Percentiles rank a stretch among this genome's conserved stretches.
phyloP scores from a whole-genome alignment of 192 early-diverging fungal genomes.

The Allomyces arbusculus region DNA sequence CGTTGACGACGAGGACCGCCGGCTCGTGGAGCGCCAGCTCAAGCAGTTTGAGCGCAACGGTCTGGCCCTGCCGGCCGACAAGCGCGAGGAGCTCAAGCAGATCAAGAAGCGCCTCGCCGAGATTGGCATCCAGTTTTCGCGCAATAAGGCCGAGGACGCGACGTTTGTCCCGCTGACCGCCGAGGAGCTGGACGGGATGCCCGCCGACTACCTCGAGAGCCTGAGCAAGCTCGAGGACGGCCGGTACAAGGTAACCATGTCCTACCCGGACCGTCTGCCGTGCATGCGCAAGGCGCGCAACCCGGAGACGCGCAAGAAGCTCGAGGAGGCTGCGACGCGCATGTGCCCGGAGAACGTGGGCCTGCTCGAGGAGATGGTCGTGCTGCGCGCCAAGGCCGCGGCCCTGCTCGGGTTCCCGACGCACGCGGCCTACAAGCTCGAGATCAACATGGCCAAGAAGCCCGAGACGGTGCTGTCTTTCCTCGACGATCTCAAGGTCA shows the following conservation, averaged over 20 bases:
- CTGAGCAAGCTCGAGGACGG: conserved; percentile 3
- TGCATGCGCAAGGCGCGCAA: conserved; percentile 9
- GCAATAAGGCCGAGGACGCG: conserved; percentile 47
- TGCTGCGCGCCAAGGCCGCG: conserved; percentile 27
- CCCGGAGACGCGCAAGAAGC: conserved; percentile 17
- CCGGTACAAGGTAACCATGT: neutral
- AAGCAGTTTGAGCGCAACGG: conserved; percentile 49
- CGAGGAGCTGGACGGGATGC: conserved; percentile 51
- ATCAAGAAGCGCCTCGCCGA: conserved; percentile 47
- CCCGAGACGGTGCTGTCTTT: conserved; percentile 42
- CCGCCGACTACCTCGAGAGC: conserved; percentile 12
- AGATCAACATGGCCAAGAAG: conserved; percentile 64
- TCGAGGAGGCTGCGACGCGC: conserved; percentile 26
- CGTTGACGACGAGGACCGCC: conserved; percentile 36
- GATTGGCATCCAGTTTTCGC: conserved; percentile 44
- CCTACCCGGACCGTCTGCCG: conserved; percentile 1
- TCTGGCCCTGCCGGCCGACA: conserved; percentile 34
- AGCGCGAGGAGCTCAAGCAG: conserved; percentile 36
- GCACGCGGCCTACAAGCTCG: conserved; percentile 52
- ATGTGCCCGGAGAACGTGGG: conserved; percentile 38
- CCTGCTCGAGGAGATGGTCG: conserved; percentile 33
- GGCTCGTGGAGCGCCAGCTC: conserved; percentile 46
- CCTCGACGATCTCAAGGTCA: conserved; percentile 33
- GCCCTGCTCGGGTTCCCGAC: conserved; percentile 44
- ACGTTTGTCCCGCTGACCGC: conserved; percentile 22